phyloP scores from a whole-genome alignment of 306 rosid species.

The Glycine latifolia region DNA sequence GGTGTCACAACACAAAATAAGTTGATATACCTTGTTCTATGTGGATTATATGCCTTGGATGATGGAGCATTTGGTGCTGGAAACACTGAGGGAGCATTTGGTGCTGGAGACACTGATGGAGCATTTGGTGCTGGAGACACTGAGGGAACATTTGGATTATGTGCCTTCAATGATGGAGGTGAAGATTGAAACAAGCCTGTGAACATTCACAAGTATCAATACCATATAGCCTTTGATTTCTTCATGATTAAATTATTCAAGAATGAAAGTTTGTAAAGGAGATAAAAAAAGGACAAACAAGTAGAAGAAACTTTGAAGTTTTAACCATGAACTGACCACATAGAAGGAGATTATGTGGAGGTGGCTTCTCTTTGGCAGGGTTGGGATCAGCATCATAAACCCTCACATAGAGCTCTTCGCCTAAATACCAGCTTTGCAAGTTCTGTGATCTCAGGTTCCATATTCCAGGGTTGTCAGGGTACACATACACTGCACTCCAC shows the following conservation, averaged over 20 bases:
- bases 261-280: neutral
- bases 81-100: conserved; percentile 39
- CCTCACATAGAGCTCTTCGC: conserved; percentile 76
- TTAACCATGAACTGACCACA: conserved; percentile 65
- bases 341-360: conserved; percentile 64
- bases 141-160: neutral
- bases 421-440: conserved; percentile 71
- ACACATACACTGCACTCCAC: conserved; percentile 87
- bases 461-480: conserved; percentile 89
- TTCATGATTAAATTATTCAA: too few species aligned
- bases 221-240: too few species aligned
- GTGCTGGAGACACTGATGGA: conserved; percentile 29
- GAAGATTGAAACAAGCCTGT: conserved; percentile 52
- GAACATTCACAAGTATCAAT: conserved; percentile 29
- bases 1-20: neutral
- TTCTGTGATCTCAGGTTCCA: conserved; percentile 88
- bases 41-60: conserved; percentile 13
- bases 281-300: neutral
- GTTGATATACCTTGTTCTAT: conserved; percentile 59
- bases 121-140: conserved; percentile 20
- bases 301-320: neutral
- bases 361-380: conserved; percentile 73
- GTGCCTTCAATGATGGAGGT: conserved; percentile 25
- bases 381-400: conserved; percentile 71
- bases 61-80: conserved; percentile 29